phyloP scores from a whole-genome alignment of 441 rosid species.

The Gossypium lobatum region DNA sequence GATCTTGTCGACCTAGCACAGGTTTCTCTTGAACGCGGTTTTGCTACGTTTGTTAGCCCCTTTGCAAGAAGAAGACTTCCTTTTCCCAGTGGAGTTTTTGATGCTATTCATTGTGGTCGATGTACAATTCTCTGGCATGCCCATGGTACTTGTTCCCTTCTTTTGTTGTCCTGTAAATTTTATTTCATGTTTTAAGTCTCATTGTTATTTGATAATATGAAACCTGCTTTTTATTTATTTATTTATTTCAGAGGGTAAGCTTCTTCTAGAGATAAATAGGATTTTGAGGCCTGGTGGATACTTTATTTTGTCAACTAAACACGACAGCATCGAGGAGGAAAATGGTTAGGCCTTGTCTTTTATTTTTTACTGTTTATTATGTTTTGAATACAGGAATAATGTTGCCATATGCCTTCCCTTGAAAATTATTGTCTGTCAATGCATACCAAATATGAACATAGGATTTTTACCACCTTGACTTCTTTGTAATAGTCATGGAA shows the following conservation, averaged over 20 bases:
- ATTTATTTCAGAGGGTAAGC: slow-evolving; percentile 55
- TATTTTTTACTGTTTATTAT: background rate
- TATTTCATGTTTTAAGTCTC: background rate
- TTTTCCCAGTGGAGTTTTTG: slow-evolving; percentile 85
- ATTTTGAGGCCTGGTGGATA: slow-evolving; percentile 86
- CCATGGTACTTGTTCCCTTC: slow-evolving; percentile 40
- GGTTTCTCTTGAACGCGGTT: slow-evolving; percentile 82
- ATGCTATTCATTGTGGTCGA: slow-evolving; percentile 78
- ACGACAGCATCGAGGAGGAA: slow-evolving; percentile 66
- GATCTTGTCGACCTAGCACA: slow-evolving; percentile 90
- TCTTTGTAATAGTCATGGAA: background rate
- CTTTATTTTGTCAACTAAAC: slow-evolving; percentile 71
- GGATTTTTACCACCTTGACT: background rate
- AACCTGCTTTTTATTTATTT: background rate
- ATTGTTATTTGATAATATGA: slow-evolving; percentile 7
- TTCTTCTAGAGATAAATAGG: slow-evolving; percentile 87
- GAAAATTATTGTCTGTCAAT: background rate
- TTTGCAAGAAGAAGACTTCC: slow-evolving; percentile 75
- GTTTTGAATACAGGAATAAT: background rate
- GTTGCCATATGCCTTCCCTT: background rate
- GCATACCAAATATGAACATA: background rate
- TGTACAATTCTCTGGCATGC: slow-evolving; percentile 82
- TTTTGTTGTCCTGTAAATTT: background rate
- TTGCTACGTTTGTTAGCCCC: slow-evolving; percentile 68
- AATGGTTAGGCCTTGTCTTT: slow-evolving; percentile 48